These are phyloP conservation scores for Ampelocalamus luodianensis DNA, from an alignment of 176 grass and related monocot species.

Conservation along the genomic window DNA sequence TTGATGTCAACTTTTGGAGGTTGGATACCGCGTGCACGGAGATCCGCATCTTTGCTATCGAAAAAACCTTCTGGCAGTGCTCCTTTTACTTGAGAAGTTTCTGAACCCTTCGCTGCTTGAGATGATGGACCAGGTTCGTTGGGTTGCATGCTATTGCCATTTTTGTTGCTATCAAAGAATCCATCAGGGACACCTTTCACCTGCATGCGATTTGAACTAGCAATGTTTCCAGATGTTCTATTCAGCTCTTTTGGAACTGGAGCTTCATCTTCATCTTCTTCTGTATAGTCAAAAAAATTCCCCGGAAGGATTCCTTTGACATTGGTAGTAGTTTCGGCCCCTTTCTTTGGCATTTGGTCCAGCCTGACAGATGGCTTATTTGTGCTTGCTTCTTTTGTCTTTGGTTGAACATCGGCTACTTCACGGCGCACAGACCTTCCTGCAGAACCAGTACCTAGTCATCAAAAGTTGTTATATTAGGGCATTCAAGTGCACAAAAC, in stretches of 20 bases:
- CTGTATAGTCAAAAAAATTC: slow-evolving; percentile 58
- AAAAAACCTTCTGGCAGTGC: slow-evolving; percentile 95
- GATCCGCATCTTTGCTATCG: slow-evolving; percentile 98
- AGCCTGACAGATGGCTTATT: slow-evolving; percentile 43
- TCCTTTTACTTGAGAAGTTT: slow-evolving; percentile 58
- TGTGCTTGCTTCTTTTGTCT: slow-evolving; percentile 41
- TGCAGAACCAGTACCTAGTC: slow-evolving; percentile 55
- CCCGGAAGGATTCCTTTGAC: slow-evolving; percentile 55
- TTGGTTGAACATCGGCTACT: slow-evolving; percentile 38
- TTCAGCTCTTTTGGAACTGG: slow-evolving; percentile 53
- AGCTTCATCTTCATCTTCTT: slow-evolving; percentile 53
- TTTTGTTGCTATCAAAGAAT: slow-evolving; percentile 62
- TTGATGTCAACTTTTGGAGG: slow-evolving; percentile 75
- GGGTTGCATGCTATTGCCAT: slow-evolving; percentile 34
- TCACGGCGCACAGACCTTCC: slow-evolving; percentile 49
- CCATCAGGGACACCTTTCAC: slow-evolving; percentile 70
- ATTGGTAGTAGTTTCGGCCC: slow-evolving; percentile 18
- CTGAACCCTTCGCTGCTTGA: slow-evolving; percentile 37
- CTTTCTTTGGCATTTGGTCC: slow-evolving; percentile 48
- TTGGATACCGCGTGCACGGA: slow-evolving; percentile 82
- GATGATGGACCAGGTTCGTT: slow-evolving; percentile 48
- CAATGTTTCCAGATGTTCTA: slow-evolving; percentile 39
- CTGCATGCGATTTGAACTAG: slow-evolving; percentile 37
- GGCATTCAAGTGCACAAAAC: slow-evolving; percentile 4
- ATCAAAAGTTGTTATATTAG: slow-evolving; percentile 49